Evolutionary conservation across 1,284 basidiomycete genomes (phyloP), one percentile per base, ranked within the genome.

Genomic region (Pseudozyma hubeiensis): DNA sequence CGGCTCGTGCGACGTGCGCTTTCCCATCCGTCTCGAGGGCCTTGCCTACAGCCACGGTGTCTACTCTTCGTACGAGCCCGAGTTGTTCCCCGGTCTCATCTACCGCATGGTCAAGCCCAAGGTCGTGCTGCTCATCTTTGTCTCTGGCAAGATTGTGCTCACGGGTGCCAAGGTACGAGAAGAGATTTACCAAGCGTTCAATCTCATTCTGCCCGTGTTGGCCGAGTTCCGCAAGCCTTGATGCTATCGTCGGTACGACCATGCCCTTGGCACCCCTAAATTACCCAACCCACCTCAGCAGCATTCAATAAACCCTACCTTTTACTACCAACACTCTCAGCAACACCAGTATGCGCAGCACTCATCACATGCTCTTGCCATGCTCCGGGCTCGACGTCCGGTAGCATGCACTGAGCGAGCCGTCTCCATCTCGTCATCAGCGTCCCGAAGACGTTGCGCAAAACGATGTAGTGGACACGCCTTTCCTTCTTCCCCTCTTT

Each of bases 61-160:
- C 87, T 97, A 97, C 89, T 95, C 93, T 85, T 94, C 92, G 79
- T 98, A 98, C 80, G 95, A 97, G 85, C 95, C 94, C 53, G 96
- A 97, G 93, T 87, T 99, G 59, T 99, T 99, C 90, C 97, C 97
- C 63, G 96, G 97, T 81, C 89, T 99, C 48, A 99, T 99, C 85
- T 99, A 99, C 85, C 93, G 97, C 80, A 99, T 99, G 97, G 93
- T 98, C 87, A 98, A 99, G 86, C 97, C 97, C 13, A 99, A 99
- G 87, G 97, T 99, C 74, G 97, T 99, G 55, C 87, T 99, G 37
- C 89, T 99, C 62, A 99, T 99, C 84, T 99, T 99, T 86, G 97
- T 99, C 11, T 98, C 94, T 17, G 97, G 97, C 64, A 99, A 99
- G 88, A 98, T 99, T 80, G 96, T 99, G 66, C 88, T 99, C 82